These are phyloP conservation scores for Phytopythium helicoides DNA, from an alignment of 352 stramenopile species.

Conservation along the genomic window DNA sequence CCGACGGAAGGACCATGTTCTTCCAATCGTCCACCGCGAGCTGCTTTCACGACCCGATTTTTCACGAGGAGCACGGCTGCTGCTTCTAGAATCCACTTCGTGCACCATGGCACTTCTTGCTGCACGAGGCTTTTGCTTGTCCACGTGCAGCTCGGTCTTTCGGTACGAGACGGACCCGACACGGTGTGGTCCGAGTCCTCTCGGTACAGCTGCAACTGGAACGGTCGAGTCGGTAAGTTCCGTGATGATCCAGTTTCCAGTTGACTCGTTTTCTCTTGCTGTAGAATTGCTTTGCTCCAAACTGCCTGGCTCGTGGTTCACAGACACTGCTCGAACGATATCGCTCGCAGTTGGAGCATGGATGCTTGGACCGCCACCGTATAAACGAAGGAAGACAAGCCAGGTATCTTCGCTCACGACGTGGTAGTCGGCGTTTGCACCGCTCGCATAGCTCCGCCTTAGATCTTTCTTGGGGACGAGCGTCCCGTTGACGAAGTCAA, in stretches of 20 bases:
- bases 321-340: background rate
- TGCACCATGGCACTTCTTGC: background rate
- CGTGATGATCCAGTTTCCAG: constrained; percentile 44
- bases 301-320: background rate
- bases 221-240: constrained; percentile 45
- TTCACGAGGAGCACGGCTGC: background rate
- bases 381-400: constrained; percentile 52
- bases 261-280: no score
- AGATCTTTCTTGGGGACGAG: constrained; percentile 44
- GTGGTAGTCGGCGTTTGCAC: constrained; percentile 44
- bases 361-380: constrained; percentile 67
- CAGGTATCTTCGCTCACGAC: constrained; percentile 71
- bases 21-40: background rate
- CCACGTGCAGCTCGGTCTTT: background rate
- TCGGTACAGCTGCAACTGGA: constrained; percentile 9
- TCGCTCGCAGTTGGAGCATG: constrained; percentile 22
- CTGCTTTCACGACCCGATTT: background rate
- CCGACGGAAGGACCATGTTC: background rate
- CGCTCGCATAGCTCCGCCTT: constrained; percentile 35
- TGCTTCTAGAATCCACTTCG: background rate
- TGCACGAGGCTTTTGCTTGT: constrained; percentile 12
- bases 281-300: no score
- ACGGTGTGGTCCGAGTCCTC: background rate
- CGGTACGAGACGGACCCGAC: background rate
- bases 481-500: constrained; percentile 66